These are phyloP conservation scores for Teratosphaeria epicoccoides DNA, from an alignment of 2,329 filamentous ascomycete species.

Conservation along the genomic window DNA sequence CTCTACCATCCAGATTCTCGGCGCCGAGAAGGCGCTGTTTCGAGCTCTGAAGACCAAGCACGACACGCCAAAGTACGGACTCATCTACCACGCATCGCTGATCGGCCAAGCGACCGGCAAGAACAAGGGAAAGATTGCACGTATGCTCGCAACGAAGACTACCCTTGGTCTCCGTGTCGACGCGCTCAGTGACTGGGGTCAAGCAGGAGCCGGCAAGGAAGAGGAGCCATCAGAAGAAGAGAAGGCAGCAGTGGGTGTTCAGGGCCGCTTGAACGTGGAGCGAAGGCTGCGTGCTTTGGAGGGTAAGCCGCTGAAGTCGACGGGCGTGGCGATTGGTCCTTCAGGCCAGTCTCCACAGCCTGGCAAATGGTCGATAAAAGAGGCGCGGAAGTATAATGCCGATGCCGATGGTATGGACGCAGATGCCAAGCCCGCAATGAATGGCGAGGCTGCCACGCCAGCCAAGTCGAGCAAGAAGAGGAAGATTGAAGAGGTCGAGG, in stretches of 20 bases:
- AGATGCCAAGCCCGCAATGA: slow-evolving; percentile 51
- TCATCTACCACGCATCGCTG: slow-evolving; percentile 83
- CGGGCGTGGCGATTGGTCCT: slow-evolving; percentile 63
- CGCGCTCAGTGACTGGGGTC: slow-evolving; percentile 67
- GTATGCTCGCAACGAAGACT: slow-evolving; percentile 88
- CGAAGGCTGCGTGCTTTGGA: slow-evolving; percentile 68
- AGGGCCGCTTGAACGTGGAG: slow-evolving; percentile 62
- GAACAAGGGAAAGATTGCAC: slow-evolving; percentile 99
- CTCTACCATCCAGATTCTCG: slow-evolving; percentile 94
- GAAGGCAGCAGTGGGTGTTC: slow-evolving; percentile 67
- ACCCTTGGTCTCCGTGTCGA: slow-evolving; percentile 89
- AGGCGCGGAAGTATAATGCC: slow-evolving; percentile 85
- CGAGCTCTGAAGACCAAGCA: slow-evolving; percentile 98
- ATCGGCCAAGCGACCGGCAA: slow-evolving; percentile 94
- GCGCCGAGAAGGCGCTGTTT: slow-evolving; percentile 98
- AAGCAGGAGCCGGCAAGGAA: slow-evolving; percentile 53
- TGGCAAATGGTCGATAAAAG: slow-evolving; percentile 83
- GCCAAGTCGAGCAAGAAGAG: slow-evolving; percentile 30
- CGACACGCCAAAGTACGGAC: slow-evolving; percentile 95
- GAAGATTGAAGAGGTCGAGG: slow-evolving; percentile 38
- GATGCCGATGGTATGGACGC: slow-evolving; percentile 78
- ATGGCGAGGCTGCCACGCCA: slow-evolving; percentile 39
- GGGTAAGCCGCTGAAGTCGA: slow-evolving; percentile 75
- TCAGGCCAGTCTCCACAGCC: slow-evolving; percentile 51
- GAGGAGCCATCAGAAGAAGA: slow-evolving; percentile 69